Evolutionary conservation across 164 flowering plant species (phyloP).

Genomic region (Sedum album): DNA sequence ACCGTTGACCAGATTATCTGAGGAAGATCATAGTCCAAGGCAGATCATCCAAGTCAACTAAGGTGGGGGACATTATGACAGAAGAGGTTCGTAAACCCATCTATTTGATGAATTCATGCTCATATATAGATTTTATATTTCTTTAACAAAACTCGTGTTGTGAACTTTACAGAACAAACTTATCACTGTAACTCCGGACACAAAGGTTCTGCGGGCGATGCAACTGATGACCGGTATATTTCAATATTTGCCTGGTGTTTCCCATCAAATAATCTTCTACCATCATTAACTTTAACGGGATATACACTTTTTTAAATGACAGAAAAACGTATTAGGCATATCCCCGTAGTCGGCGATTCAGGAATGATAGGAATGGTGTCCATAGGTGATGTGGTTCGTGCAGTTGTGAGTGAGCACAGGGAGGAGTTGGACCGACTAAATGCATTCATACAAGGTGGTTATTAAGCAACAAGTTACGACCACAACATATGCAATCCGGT

Average conservation of each 20-base stretch:
- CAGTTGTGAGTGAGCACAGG: constrained; percentile 91
- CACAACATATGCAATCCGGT: not conserved
- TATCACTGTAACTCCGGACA: constrained; percentile 89
- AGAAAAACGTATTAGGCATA: constrained; percentile 98
- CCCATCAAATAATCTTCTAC: not conserved
- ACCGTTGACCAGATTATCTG: constrained; percentile 64
- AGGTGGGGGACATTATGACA: constrained; percentile 99
- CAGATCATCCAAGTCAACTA: constrained; percentile 93
- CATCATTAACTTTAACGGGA: not conserved
- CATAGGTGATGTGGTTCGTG: constrained; percentile 97
- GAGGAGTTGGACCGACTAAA: constrained; percentile 90
- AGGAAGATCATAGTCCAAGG: constrained; percentile 98
- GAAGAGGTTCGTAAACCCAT: constrained; percentile 61
- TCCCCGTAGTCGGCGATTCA: constrained; percentile 63
- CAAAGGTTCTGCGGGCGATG: constrained; percentile 92
- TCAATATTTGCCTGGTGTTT: not conserved
- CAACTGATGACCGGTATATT: constrained; percentile 93
- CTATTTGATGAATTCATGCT: not conserved
- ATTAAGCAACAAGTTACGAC: constrained; percentile 26
- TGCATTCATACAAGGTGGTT: constrained; percentile 91
- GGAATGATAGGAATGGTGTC: constrained; percentile 96
- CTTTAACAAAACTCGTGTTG: not conserved
- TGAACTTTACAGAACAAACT: constrained; percentile 71
- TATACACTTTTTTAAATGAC: constrained; percentile 6
- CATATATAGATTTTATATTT: not conserved